Base-by-base conservation (phyloP, 495 filamentous ascomycete species). In the Talaromyces ruber region DNA sequence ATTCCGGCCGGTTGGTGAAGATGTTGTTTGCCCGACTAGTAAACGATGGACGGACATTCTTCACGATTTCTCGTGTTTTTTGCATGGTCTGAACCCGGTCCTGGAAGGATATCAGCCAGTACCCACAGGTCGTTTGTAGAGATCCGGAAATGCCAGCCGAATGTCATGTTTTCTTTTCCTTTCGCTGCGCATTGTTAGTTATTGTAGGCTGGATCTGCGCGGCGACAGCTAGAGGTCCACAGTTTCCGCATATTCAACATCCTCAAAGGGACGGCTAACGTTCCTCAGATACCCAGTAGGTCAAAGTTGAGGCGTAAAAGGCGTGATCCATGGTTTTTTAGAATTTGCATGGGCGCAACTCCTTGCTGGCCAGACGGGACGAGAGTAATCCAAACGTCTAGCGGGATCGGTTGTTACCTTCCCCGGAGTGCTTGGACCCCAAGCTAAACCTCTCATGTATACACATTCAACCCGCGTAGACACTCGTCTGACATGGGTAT, bases 261-360 rank as follows among this genome's bases (percentile, higher is more conserved):
- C 24, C 52, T n/a, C 52, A 54, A 54, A 26, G 21, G 52, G 52
- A 29, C 6, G 21, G 21, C 43, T n/a, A 47, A 47, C 43, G 43
- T 47, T 47, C 43, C 43, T 43, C 16, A 34, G 12, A 47, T 47
- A 6, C 43, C 18, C n/a, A 47, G 43, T 47, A 47, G 21, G 43
- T 22, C 18, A 8, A 47, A 5, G 21, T 6, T 47, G 21, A 21
- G 16, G 21, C 6, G 43, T 21, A 47, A 21, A 21, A 47, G 29
- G 18, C n/a, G 22, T 47, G 21, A 26, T 21, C 25, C 58, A 47
- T 59, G 34, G 34, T 32, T 28, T 59, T 58, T 59, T 26, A 59
- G 39, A 45, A 16, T 47, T 59, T 43, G 32, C 58, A 59, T 58
- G 55, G 58, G 58, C 22, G 21, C 58, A 9, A 34, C 58, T 59